phyloP scores from a whole-genome alignment of 768 basidiomycete species.

The Leucocoprinus leucothites region DNA sequence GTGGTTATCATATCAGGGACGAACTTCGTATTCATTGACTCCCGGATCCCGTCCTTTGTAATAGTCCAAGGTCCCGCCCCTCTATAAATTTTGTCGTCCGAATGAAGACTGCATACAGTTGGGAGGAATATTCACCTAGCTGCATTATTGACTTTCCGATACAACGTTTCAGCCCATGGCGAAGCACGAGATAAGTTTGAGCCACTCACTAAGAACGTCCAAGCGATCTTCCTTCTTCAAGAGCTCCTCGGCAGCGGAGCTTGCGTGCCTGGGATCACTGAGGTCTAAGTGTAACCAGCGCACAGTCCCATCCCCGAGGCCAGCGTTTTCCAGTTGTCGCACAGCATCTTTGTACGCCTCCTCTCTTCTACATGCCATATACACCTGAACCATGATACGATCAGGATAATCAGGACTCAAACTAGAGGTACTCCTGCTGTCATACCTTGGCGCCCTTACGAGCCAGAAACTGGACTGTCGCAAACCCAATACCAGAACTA shows the following conservation, averaged over 20 bases:
- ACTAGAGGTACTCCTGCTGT: neutral
- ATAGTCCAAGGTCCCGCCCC: constrained; percentile 12
- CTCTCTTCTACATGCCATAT: constrained; percentile 12
- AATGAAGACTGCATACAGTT: neutral
- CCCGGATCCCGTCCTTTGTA: constrained; percentile 16
- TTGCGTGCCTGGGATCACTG: constrained; percentile 43
- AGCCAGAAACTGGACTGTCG: constrained; percentile 9
- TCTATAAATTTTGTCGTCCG: neutral
- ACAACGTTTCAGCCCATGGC: neutral
- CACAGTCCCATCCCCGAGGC: constrained; percentile 44
- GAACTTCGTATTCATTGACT: constrained; percentile 10
- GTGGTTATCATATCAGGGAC: neutral
- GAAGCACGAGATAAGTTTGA: neutral
- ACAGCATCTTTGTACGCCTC: constrained; percentile 9
- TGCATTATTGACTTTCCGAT: constrained; percentile 56
- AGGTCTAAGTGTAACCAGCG: constrained; percentile 52
- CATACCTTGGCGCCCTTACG: constrained; percentile 10
- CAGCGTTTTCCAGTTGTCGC: constrained; percentile 34
- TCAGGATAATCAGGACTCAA: neutral
- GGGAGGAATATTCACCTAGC: constrained; percentile 3
- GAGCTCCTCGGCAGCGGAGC: constrained; percentile 46
- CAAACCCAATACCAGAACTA: constrained; percentile 11
- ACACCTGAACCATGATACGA: neutral
- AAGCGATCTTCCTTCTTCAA: constrained; percentile 46
- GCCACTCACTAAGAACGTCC: constrained; percentile 49